Conservation (phyloP, 2,329 filamentous ascomycete genomes). For the Atkinsonella texensis region DNA sequence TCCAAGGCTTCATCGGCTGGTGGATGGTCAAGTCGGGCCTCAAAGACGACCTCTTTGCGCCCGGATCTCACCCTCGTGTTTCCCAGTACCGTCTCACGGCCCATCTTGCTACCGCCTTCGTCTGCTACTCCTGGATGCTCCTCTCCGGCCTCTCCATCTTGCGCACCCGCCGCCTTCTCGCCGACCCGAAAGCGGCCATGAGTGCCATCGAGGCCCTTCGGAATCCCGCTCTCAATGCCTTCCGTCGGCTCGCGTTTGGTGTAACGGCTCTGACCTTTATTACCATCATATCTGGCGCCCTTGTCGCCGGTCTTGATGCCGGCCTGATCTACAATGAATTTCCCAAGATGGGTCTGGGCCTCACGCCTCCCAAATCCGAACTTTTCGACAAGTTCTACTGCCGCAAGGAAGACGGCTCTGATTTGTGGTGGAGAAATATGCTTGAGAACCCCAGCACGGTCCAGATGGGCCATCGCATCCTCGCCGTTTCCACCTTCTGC, state of each 20-base stretch:
- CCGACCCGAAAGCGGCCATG: constrained; percentile 50
- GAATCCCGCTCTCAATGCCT: constrained; percentile 54
- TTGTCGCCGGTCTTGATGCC: constrained; percentile 91
- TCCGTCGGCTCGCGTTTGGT: constrained; percentile 60
- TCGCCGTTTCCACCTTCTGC: constrained; percentile 81
- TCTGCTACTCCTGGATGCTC: constrained; percentile 91
- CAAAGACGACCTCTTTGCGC: constrained; percentile 89
- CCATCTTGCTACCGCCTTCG: constrained; percentile 81
- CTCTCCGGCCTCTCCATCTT: constrained; percentile 77
- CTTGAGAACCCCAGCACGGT: constrained; percentile 94
- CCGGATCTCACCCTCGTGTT: constrained; percentile 81
- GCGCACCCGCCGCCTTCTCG: constrained; percentile 60
- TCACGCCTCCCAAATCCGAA: constrained; percentile 71
- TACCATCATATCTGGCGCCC: constrained; percentile 84
- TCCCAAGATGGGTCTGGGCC: constrained; percentile 79
- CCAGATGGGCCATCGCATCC: constrained; percentile 87
- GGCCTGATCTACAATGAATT: constrained; percentile 99
- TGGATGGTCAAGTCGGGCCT: constrained; percentile 99
- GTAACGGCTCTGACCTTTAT: constrained; percentile 69
- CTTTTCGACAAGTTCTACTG: constrained; percentile 80
- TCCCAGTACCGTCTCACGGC: constrained; percentile 87
- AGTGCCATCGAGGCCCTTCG: constrained; percentile 49
- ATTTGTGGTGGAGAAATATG: constrained; percentile 95
- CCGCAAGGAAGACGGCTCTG: constrained; percentile 62
- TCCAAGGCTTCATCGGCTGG: constrained; percentile 93